A percentile compares a stretch with the other conserved stretches of the same genome.
Evolutionary conservation across 2,329 filamentous ascomycete species (phyloP).

Genomic region (Metarhizium guizhouense): DNA sequence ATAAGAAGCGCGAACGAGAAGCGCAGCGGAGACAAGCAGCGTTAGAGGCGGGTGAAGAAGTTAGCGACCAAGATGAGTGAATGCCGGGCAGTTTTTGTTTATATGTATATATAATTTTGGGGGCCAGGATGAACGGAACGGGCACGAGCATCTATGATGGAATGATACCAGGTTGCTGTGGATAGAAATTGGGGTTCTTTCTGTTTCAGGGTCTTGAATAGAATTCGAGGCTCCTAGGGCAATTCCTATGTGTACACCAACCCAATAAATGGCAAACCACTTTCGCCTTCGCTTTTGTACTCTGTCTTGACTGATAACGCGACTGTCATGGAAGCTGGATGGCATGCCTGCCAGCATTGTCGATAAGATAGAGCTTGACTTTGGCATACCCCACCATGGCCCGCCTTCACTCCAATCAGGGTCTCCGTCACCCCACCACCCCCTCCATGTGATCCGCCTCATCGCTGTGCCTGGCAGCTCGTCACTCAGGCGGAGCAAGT

Average conservation of each 20-base stretch:
- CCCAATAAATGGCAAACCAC: no score
- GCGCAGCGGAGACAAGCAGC: slow-evolving; percentile 48
- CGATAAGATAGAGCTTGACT: background rate
- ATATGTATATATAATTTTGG: background rate
- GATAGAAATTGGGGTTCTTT: background rate
- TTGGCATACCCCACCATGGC: background rate
- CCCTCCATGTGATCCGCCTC: slow-evolving; percentile 22
- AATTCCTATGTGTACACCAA: no score
- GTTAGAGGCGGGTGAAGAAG: slow-evolving; percentile 40
- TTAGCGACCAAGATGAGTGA: slow-evolving; percentile 30
- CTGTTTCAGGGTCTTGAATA: background rate
- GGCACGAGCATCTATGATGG: background rate
- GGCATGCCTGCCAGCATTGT: background rate
- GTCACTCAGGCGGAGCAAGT: slow-evolving; percentile 8
- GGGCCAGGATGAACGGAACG: background rate
- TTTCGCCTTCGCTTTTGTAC: no score
- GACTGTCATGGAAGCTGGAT: background rate
- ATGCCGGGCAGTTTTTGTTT: background rate
- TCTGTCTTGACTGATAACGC: background rate
- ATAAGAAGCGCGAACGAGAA: slow-evolving; percentile 57
- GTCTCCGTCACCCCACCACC: slow-evolving; percentile 7
- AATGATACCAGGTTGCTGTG: background rate
- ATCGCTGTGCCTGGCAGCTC: slow-evolving; percentile 8
- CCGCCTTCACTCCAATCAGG: background rate
- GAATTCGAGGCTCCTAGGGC: no score